phyloP scores from a whole-genome alignment of 2,329 filamentous ascomycete species.

The Sordariomycetes sp. region DNA sequence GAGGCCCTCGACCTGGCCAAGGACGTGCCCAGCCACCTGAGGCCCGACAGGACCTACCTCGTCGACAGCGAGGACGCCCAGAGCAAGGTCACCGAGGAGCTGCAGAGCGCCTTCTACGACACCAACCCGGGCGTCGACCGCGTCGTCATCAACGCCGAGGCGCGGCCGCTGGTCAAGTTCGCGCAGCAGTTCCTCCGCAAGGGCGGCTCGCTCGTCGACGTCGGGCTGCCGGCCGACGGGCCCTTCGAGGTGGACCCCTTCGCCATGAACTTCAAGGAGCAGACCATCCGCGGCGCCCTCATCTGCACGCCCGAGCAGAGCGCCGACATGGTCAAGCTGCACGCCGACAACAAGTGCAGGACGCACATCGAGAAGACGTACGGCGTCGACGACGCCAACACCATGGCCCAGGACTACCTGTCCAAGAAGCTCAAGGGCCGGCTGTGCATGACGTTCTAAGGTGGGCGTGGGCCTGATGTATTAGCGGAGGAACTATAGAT shows the following conservation, averaged over 20 bases:
- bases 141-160: background rate
- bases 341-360: background rate
- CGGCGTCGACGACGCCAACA: background rate
- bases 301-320: background rate
- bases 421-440: background rate
- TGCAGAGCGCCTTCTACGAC: background rate
- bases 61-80: background rate
- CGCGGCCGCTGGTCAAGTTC: background rate
- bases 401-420: background rate
- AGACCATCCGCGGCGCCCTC: background rate
- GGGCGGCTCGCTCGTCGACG: background rate
- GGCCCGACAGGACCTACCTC: background rate
- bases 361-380: constrained; percentile 1
- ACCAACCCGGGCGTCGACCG: background rate
- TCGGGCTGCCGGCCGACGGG: background rate
- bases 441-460: background rate
- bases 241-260: background rate
- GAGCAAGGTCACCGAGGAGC: background rate
- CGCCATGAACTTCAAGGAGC: background rate
- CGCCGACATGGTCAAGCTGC: background rate
- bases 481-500: too few relatives aligned
- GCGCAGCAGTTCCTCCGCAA: constrained; percentile 1
- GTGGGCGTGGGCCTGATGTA: too few relatives aligned
- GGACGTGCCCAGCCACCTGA: background rate
- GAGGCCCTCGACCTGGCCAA: background rate